Conservation (phyloP, 1,284 basidiomycete genomes). For the Trametes sp. region DNA sequence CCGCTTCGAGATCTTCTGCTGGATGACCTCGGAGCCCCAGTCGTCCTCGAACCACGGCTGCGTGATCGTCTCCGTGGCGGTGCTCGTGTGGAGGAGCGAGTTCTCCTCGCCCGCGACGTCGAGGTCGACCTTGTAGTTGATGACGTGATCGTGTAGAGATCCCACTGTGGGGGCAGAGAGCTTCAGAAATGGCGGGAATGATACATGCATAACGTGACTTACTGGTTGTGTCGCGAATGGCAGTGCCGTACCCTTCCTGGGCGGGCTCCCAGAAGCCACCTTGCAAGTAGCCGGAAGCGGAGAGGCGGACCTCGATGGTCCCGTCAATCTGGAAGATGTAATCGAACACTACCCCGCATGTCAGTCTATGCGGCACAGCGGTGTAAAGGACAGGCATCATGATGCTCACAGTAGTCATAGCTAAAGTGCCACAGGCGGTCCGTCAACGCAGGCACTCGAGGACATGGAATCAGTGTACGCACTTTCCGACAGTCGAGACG, state of each 20-base stretch:
- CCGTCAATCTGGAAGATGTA: constrained; percentile 74
- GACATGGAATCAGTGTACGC: constrained; percentile 36
- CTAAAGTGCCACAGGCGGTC: constrained; percentile 37
- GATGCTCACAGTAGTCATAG: constrained; percentile 59
- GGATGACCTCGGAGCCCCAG: constrained; percentile 61
- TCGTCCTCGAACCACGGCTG: constrained; percentile 69
- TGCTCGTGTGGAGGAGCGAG: constrained; percentile 61
- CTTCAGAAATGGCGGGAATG: too few species aligned
- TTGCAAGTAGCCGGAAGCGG: constrained; percentile 74
- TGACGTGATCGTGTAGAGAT: constrained; percentile 73
- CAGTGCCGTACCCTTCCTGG: constrained; percentile 61
- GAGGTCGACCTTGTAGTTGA: constrained; percentile 72
- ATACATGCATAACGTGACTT: too few species aligned
- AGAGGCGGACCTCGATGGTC: constrained; percentile 68
- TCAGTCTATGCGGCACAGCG: too few species aligned
- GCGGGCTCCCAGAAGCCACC: constrained; percentile 61
- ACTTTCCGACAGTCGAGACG: constrained; percentile 70
- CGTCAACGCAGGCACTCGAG: constrained; percentile 1
- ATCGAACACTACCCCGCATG: constrained; percentile 55
- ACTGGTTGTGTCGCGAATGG: constrained; percentile 64
- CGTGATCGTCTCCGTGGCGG: constrained; percentile 54
- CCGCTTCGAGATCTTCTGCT: constrained; percentile 59
- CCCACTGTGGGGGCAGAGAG: constrained; percentile 52
- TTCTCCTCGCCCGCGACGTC: constrained; percentile 66
- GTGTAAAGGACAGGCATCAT: background rate